Evolutionary conservation across 768 basidiomycete species (phyloP).

Genomic region (Tulasnella sp.): DNA sequence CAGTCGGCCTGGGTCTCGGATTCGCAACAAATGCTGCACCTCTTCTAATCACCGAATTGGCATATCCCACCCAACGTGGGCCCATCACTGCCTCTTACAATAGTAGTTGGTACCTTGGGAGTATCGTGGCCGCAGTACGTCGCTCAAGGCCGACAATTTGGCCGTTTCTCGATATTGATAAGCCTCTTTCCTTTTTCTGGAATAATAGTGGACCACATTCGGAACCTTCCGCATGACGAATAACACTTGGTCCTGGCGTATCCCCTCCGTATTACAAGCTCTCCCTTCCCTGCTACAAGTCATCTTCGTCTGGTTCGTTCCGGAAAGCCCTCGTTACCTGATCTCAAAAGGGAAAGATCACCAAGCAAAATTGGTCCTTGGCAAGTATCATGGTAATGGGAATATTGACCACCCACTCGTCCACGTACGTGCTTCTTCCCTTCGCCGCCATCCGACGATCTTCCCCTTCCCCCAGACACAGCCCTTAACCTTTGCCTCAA

Average conservation of each 20-base stretch:
- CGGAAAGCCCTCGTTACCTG: conserved; percentile 52
- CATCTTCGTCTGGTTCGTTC: conserved; percentile 44
- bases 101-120: conserved; percentile 70
- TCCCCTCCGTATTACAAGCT: conserved; percentile 62
- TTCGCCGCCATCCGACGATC: not conserved
- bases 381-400: conserved; percentile 68
- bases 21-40: conserved; percentile 54
- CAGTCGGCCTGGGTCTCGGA: conserved; percentile 62
- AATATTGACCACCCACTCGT: conserved; percentile 58
- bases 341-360: conserved; percentile 56
- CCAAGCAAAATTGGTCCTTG: conserved; percentile 57
- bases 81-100: conserved; percentile 41
- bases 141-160: not conserved
- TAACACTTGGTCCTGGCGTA: conserved; percentile 38
- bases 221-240: conserved; percentile 41
- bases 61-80: conserved; percentile 61
- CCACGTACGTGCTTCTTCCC: conserved; percentile 43
- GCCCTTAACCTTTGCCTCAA: not conserved
- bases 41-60: conserved; percentile 38
- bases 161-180: conserved; percentile 14
- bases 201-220: conserved; percentile 45
- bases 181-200: not conserved
- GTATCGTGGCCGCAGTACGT: conserved; percentile 44
- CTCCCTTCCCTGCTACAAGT: conserved; percentile 56
- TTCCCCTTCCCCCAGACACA: not conserved